Evolutionary conservation across 1,139 yeast genomes (phyloP).

Genomic region (Taphrina pruni): DNA sequence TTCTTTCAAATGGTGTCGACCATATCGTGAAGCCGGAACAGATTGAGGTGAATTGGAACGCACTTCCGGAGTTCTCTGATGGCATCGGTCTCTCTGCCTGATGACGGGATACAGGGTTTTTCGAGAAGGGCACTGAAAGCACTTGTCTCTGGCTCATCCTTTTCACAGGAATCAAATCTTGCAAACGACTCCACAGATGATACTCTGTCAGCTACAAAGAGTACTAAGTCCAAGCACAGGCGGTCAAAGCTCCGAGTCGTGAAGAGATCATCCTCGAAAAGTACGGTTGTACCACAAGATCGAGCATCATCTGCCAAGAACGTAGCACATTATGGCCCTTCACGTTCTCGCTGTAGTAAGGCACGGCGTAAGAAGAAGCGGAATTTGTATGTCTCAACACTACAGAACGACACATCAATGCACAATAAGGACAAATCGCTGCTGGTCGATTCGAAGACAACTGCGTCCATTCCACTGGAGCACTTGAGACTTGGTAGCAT

Average conservation of each 20-base stretch:
- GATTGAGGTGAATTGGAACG: no score
- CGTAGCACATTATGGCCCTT: background rate
- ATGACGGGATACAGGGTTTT: conserved; percentile 6
- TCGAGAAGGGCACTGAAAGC: background rate
- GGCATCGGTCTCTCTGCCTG: background rate
- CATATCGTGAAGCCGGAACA: no score
- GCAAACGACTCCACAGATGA: background rate
- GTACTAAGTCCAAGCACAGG: background rate
- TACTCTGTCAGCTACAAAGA: background rate
- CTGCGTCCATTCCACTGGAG: no score
- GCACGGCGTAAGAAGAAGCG: background rate
- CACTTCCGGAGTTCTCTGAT: no score
- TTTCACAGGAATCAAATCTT: background rate
- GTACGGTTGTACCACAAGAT: background rate
- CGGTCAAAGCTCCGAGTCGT: background rate
- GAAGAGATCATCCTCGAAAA: background rate
- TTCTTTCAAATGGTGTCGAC: no score
- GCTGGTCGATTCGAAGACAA: no score
- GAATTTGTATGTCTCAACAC: background rate
- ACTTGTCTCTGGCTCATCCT: background rate
- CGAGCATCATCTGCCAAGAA: background rate
- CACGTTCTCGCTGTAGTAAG: conserved; percentile 3
- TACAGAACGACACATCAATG: background rate
- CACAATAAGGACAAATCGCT: background rate
- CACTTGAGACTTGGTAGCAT: no score